phyloP scores from a whole-genome alignment of 352 stramenopile genomes.

The Pythium insidiosum region DNA sequence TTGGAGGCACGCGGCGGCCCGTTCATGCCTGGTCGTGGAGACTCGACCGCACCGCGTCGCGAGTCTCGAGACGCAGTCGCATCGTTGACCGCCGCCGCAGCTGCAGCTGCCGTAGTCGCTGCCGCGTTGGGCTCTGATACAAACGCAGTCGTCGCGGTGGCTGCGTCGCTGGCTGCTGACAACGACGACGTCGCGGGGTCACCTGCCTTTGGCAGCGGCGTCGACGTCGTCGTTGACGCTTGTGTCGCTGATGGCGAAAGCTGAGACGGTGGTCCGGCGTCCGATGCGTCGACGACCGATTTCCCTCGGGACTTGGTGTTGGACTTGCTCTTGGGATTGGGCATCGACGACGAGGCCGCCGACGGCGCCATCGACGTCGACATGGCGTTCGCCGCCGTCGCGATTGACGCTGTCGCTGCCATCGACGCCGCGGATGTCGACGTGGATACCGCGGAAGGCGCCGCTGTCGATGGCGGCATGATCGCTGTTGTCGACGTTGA shows the following conservation, averaged over 20 bases:
- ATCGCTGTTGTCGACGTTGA: background rate
- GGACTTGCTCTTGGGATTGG: too few species aligned
- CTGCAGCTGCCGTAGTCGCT: too few species aligned
- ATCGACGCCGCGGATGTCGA: background rate
- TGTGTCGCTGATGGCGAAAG: conserved; percentile 3
- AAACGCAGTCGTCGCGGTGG: too few species aligned
- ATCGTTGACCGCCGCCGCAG: too few species aligned
- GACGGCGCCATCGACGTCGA: background rate
- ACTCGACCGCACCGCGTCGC: background rate
- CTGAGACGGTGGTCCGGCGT: conserved; percentile 4
- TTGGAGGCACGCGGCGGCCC: background rate
- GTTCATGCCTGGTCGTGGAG: background rate
- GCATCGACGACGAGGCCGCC: too few species aligned
- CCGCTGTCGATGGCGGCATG: background rate
- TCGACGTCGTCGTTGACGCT: too few species aligned
- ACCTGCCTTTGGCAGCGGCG: too few species aligned
- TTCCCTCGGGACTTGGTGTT: too few species aligned
- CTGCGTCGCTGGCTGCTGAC: too few species aligned
- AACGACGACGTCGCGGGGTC: too few species aligned
- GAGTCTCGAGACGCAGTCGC: too few species aligned
- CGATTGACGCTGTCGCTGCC: background rate
- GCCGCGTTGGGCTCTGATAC: too few species aligned
- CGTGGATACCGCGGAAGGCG: background rate
- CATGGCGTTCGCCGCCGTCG: background rate
- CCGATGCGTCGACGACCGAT: conserved; percentile 1